Base-by-base conservation (phyloP, 2,329 filamentous ascomycete species). In the Aphanoascus verrucosus region DNA sequence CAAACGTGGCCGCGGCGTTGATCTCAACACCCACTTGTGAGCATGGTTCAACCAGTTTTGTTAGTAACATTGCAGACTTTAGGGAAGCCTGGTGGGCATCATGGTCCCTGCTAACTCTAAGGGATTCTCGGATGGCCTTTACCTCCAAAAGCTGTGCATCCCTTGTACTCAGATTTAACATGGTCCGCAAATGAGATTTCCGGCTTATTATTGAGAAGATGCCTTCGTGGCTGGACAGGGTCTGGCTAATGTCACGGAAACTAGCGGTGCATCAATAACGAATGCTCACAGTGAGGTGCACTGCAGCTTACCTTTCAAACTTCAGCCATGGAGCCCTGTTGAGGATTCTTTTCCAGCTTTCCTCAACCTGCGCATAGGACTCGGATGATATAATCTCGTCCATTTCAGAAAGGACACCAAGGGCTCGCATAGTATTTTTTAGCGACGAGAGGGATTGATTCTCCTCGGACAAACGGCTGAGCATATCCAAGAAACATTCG, bases 51-150 rank as follows among this genome's bases (percentile, higher is more conserved):
- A 89, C 80, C 23, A 97, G 76, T 53, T 87, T 82, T 11, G 82
- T 86, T n/a, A 98, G 76, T 23, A 85, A 83, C 1, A 90, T 93
- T 11, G 89, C 86, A 11, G 89, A 81, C 58, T 89, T 90, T 23
- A 98, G 71, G 0, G 89, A 91, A 62, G 94, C 89, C 64, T 97
- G 90, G 1, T 86, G 79, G 3, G 85, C 85, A 56, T 84, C 83
- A 62, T 96, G 90, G 58, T 83, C 84, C 44, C 89, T 81, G 60
- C 86, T 87, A 20, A 94, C 79, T 4, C 77, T 74, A 0, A 91
- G 85, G 5, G 88, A 85, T 43, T 84, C 75, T 2, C 94, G 74
- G 62, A 94, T 80, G n/a, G 83, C 81, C 57, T 85, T 80, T 2
- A 89, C 81, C 68, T 97, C 86, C 44, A 87, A 75, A 5, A 86